Conservation (phyloP, 345 rosid species). For the Rhodomyrtus tomentosa region DNA sequence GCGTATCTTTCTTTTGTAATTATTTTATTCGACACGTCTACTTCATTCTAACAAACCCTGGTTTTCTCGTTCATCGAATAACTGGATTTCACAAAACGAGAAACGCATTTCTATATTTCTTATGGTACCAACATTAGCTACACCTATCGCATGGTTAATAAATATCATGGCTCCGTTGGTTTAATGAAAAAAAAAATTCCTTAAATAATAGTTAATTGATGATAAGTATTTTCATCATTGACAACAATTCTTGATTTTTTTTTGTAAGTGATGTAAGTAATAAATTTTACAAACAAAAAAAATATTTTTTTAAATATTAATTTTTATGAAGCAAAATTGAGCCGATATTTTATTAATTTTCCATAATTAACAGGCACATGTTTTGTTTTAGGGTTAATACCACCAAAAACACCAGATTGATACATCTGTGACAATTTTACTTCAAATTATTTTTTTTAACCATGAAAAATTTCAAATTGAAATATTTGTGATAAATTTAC, state of each 20-base stretch:
- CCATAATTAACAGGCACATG: neutral
- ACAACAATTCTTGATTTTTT: neutral
- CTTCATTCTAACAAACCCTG: neutral
- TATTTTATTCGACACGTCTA: neutral
- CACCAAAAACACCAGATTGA: too few relatives aligned
- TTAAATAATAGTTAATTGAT: too few relatives aligned
- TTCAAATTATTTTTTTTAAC: too few relatives aligned
- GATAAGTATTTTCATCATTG: neutral
- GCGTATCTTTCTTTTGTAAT: neutral
- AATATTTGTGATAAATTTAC: too few relatives aligned
- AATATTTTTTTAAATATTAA: neutral
- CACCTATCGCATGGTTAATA: neutral
- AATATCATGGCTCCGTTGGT: neutral
- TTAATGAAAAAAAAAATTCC: neutral
- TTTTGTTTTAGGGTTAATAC: too few relatives aligned
- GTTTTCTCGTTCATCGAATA: neutral
- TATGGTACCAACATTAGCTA: rapidly evolving
- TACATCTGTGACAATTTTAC: too few relatives aligned
- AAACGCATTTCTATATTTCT: neutral
- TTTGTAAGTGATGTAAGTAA: neutral
- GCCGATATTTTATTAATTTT: neutral
- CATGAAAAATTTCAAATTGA: too few relatives aligned
- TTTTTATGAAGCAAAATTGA: neutral
- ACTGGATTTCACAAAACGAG: neutral
- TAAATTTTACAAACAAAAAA: too few relatives aligned